Percentiles rank a stretch among this genome's conserved stretches.
These are phyloP conservation scores for Trichoderma aggressivum DNA, from an alignment of 2,329 filamentous ascomycete species.

Conservation along the genomic window DNA sequence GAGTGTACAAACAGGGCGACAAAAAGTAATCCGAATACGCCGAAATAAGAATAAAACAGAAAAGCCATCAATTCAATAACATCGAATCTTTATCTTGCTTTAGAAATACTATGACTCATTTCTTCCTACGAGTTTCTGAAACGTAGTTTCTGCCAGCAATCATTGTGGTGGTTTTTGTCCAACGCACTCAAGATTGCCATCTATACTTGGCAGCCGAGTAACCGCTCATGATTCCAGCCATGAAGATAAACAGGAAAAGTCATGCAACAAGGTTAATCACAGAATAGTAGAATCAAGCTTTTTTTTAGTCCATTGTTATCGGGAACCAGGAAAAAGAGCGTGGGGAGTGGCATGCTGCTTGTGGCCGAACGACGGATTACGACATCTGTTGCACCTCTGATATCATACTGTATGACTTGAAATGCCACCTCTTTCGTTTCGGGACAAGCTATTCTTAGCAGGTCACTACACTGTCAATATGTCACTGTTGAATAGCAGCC, in stretches of 20 bases:
- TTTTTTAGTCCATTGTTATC: not conserved
- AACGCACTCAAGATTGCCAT: not conserved
- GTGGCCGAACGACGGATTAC: not conserved
- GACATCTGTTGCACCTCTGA: not conserved
- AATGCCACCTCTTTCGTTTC: not conserved
- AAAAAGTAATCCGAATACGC: not conserved
- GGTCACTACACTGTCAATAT: not conserved
- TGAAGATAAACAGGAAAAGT: not conserved
- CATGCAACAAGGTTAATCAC: not conserved
- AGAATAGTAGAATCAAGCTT: not conserved
- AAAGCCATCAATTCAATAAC: not conserved
- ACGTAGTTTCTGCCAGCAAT: not conserved
- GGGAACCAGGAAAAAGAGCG: not conserved
- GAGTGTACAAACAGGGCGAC: not conserved
- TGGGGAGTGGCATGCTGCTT: not conserved
- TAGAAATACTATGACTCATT: not conserved
- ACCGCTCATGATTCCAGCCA: not conserved
- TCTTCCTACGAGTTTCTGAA: not conserved
- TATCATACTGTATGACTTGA: not conserved
- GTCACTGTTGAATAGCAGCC: not conserved
- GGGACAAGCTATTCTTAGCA: not conserved
- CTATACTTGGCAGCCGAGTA: not conserved
- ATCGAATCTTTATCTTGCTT: not conserved
- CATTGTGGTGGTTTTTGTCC: not conserved
- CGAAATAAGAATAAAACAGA: not conserved